Conservation (phyloP, 345 rosid genomes). For the Salix caprea region DNA sequence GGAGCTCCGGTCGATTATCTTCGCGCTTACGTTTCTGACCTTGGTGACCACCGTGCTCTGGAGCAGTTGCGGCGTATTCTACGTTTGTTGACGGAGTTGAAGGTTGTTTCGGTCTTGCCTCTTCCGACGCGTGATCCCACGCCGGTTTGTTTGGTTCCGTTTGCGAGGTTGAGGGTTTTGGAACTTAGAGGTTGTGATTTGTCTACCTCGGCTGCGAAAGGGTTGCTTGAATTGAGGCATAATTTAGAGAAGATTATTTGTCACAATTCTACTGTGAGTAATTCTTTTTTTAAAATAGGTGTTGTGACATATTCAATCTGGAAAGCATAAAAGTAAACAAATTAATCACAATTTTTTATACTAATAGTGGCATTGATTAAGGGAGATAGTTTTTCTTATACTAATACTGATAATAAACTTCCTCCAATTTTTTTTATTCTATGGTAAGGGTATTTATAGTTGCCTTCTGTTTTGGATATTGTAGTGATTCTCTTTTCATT, state of each 20-base stretch:
- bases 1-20: slow-evolving; percentile 97
- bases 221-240: slow-evolving; percentile 78
- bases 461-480: background rate
- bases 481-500: background rate
- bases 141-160: slow-evolving; percentile 78
- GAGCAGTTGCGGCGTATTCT: slow-evolving; percentile 93
- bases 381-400: background rate
- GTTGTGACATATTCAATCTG: background rate
- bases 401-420: no score
- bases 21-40: slow-evolving; percentile 93
- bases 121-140: slow-evolving; percentile 83
- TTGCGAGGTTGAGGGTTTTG: slow-evolving; percentile 64
- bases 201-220: slow-evolving; percentile 86
- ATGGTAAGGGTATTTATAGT: background rate
- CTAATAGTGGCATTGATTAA: background rate
- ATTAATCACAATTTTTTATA: background rate
- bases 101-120: slow-evolving; percentile 76
- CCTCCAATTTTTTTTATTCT: background rate
- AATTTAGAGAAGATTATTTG: slow-evolving; percentile 90
- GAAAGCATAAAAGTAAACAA: background rate
- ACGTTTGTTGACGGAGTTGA: slow-evolving; percentile 67
- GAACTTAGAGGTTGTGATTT: slow-evolving; percentile 93
- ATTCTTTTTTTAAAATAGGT: background rate
- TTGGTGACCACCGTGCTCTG: slow-evolving; percentile 91
- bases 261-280: slow-evolving; percentile 91